These are phyloP conservation scores for Thyridium curvatum DNA, from an alignment of 2,329 filamentous ascomycete genomes.

Conservation along the genomic window DNA sequence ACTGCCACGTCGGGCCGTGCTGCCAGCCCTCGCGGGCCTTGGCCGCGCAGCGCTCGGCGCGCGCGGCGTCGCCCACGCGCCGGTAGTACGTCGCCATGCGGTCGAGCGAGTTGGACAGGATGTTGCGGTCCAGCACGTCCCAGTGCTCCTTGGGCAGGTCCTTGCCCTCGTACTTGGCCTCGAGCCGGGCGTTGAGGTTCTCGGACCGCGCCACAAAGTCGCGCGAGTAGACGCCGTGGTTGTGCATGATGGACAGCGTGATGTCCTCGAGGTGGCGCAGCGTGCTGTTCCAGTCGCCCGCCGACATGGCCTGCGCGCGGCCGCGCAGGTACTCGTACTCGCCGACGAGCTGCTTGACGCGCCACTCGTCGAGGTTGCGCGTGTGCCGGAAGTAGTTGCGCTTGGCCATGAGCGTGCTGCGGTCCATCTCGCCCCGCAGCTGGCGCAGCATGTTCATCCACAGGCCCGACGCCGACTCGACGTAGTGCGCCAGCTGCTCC, in stretches of 20 bases:
- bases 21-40: constrained; percentile 9
- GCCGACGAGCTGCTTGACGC: constrained; percentile 3
- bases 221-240: constrained; percentile 7
- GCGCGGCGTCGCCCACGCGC: not conserved
- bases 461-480: constrained; percentile 9
- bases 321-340: constrained; percentile 8
- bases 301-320: constrained; percentile 5
- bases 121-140: constrained; percentile 9
- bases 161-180: constrained; percentile 5
- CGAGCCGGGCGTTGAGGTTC: constrained; percentile 5
- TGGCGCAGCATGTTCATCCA: constrained; percentile 9
- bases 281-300: constrained; percentile 4
- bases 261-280: constrained; percentile 9
- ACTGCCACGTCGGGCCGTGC: constrained; percentile 5
- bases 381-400: constrained; percentile 10
- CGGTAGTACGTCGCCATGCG: constrained; percentile 4
- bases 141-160: constrained; percentile 2
- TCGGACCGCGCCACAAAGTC: constrained; percentile 6
- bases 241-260: constrained; percentile 7
- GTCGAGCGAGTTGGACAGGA: constrained; percentile 9
- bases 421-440: constrained; percentile 7
- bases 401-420: constrained; percentile 10
- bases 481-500: constrained; percentile 7
- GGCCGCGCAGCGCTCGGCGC: not conserved
- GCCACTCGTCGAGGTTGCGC: not conserved